Conservation (phyloP, 192 early-diverging fungal species). For the Coemansia sp. region DNA sequence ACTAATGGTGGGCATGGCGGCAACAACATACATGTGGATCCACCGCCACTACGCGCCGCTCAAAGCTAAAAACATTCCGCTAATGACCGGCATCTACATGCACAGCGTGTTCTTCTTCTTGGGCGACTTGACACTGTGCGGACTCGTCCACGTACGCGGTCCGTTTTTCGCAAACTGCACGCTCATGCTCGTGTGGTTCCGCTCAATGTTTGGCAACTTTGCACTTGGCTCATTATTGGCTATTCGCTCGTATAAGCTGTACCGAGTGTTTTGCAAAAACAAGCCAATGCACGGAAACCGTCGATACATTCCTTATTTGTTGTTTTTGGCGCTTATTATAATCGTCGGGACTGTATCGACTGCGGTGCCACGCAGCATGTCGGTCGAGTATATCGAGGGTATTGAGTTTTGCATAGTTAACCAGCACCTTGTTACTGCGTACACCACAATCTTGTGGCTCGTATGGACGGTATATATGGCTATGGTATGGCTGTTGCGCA, state of each 20-base stretch:
- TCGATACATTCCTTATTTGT: conserved; percentile 30
- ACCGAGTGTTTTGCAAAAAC: conserved; percentile 48
- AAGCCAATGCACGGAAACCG: conserved; percentile 36
- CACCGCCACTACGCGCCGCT: conserved; percentile 54
- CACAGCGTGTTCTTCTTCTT: conserved; percentile 51
- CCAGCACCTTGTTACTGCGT: conserved; percentile 40
- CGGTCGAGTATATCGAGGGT: conserved; percentile 32
- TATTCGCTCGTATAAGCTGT: conserved; percentile 45
- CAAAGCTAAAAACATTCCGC: conserved; percentile 55
- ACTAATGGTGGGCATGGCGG: conserved; percentile 29
- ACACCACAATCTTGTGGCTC: conserved; percentile 29
- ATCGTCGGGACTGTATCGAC: conserved; percentile 32
- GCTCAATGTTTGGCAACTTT: conserved; percentile 52
- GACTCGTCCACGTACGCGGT: conserved; percentile 39
- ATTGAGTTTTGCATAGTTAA: conserved; percentile 48
- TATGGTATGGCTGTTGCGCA: conserved; percentile 52
- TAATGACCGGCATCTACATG: conserved; percentile 47
- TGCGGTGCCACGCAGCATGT: conserved; percentile 23
- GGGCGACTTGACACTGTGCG: conserved; percentile 49
- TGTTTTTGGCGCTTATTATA: conserved; percentile 24
- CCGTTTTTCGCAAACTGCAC: conserved; percentile 46
- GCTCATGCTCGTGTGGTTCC: conserved; percentile 50
- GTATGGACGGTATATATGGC: conserved; percentile 43
- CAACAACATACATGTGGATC: conserved; percentile 39
- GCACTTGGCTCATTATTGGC: conserved; percentile 42